These are phyloP conservation scores for Artemisia argyi DNA, from an alignment of 129 eudicot genomes.

Conservation along the genomic window DNA sequence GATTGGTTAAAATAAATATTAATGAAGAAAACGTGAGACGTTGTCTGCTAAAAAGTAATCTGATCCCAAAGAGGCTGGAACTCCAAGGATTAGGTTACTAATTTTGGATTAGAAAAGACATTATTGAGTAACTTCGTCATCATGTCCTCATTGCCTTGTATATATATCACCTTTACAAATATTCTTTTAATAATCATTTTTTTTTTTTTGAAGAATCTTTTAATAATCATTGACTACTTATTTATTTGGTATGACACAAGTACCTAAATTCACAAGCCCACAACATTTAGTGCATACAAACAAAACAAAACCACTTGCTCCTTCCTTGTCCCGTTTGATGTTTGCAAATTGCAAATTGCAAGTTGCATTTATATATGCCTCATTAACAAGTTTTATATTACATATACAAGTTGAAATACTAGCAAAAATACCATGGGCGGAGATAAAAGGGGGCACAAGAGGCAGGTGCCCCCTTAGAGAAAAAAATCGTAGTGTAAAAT, in stretches of 20 bases:
- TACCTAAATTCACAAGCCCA: constrained; percentile 14
- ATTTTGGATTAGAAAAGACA: neutral
- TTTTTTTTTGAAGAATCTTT: too few species aligned
- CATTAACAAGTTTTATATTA: neutral
- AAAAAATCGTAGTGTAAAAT: too few species aligned
- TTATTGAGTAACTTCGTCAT: neutral
- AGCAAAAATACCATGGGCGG: too few species aligned
- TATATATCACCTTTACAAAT: neutral
- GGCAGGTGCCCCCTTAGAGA: too few species aligned
- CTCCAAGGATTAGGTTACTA: constrained; percentile 15
- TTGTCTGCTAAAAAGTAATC: constrained; percentile 26
- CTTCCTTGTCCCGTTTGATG: neutral
- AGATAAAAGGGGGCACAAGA: too few species aligned
- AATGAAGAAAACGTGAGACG: constrained; percentile 3
- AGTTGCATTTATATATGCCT: neutral
- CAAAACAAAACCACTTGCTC: constrained; percentile 2
- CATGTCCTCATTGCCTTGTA: constrained; percentile 14
- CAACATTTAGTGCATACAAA: neutral
- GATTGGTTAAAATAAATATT: constrained; percentile 12
- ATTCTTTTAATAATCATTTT: neutral
- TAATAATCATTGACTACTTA: neutral
- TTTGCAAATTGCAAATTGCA: neutral
- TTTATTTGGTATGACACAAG: constrained; percentile 18
- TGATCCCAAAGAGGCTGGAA: constrained; percentile 32
- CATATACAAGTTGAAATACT: neutral